Evolutionary conservation across 2,329 filamentous ascomycete species (phyloP), one percentile per base, ranked within the genome.

Genomic region (Hypoxylon rubiginosum): DNA sequence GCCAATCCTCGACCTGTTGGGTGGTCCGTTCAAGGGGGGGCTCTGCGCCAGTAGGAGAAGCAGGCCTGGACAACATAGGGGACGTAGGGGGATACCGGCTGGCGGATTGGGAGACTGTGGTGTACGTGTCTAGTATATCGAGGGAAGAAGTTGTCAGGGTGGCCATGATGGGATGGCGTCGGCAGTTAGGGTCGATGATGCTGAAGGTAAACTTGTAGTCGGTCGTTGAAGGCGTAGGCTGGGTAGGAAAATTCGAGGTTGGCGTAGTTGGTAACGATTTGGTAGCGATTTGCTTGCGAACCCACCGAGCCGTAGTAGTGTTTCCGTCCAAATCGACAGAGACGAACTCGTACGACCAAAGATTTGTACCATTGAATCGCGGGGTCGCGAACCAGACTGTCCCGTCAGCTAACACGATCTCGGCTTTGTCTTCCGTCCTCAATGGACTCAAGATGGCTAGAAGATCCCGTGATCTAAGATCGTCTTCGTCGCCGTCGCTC

Each of bases 111-210:
- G 86, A 84, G 28, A 89, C 80, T 0, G 86, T 84, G 4, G 83
- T 86, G 75, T 93, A 94, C 2, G 82, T 84, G 69, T 94, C 90
- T 64, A 89, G 86, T 51, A 95, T 86, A 53, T 92, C 89, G 30
- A 95, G 85, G 11, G 84, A 86, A 4, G 84, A 83, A 11, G 84
- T 84, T 3, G 86, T 90, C 48, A 95, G 82, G 1, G 85, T 88
- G 0, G 91, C 92, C 79, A 94, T 86, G 73, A 94, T 87, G 4
- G 92, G 92, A 74, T 95, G 92, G 11, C 90, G 87, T 34, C 91
- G 84, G 8, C 86, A 87, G 50, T 86, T 85, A 0, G 91, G 87
- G 71, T 91, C 88, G 72, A 95, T 89, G 67, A 93, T 88, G 79
- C 91, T 93, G 76, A 95, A 95, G 8, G 88, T 92, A 81, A 90